phyloP scores from a whole-genome alignment of 129 eudicot genomes.

The Pittosporum tobira region DNA sequence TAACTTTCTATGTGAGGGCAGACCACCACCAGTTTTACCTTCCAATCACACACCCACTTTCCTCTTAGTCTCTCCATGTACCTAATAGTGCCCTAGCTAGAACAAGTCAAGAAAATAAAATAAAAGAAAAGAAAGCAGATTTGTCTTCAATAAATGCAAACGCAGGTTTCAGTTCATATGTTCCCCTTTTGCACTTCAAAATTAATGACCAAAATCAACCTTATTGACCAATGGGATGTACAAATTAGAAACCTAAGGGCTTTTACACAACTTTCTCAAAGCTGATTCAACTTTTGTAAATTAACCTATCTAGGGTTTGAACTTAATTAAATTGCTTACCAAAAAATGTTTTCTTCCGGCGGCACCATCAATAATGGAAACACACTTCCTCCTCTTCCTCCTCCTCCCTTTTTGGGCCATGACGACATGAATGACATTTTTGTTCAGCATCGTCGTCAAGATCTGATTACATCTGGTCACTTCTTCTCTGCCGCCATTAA shows the following conservation, averaged over 20 bases:
- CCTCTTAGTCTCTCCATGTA: too few relatives aligned
- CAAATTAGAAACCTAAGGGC: not conserved
- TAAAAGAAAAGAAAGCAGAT: too few relatives aligned
- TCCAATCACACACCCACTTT: too few relatives aligned
- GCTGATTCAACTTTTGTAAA: not conserved
- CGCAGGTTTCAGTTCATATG: too few relatives aligned
- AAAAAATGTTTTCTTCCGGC: not conserved
- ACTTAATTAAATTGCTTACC: not conserved
- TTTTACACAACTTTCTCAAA: not conserved
- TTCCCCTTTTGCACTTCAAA: too few relatives aligned
- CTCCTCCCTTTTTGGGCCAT: not conserved
- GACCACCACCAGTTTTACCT: too few relatives aligned
- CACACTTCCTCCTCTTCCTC: not conserved
- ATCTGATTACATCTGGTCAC: not conserved
- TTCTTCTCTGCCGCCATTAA: not conserved
- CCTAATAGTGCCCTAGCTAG: too few relatives aligned
- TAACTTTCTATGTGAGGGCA: too few relatives aligned
- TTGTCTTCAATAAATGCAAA: too few relatives aligned
- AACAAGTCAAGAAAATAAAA: too few relatives aligned
- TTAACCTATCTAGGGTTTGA: not conserved
- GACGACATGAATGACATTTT: not conserved
- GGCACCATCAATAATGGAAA: not conserved
- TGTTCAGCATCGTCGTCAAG: not conserved
- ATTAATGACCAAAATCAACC: too few relatives aligned
- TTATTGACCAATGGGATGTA: not conserved